Evolutionary conservation across 495 filamentous ascomycete species (phyloP), one percentile per base, ranked within the genome.

Genomic region (Xylaria nigripes): DNA sequence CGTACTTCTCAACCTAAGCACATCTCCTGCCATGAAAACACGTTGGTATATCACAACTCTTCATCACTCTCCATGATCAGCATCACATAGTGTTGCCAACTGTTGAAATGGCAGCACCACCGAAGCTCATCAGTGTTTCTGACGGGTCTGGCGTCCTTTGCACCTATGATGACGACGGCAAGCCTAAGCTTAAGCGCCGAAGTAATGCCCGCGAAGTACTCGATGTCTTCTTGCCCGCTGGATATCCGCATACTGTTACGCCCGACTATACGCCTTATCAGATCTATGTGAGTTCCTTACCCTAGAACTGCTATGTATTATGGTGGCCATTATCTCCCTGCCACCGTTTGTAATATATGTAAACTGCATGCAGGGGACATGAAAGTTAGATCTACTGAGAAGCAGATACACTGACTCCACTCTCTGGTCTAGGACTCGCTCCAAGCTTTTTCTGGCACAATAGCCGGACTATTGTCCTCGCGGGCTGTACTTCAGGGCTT

Each of bases 361-460:
- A 5, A 13, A 15, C 4, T 5, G 4, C 2, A 16, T 46, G 12
- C 27, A 47, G 16, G 45, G 27, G 18, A 12, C 4, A 29, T 45
- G 23, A 45, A 6, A 1, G 3, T 10, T 45, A 2, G 44, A 29
- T 27, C 13, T 7, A 12, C 48, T 12, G 12, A 25, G 6, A 16
- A 9, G 40, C 19, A 19, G 42, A 19, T 42, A n/a, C n/a, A 29
- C 52, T 55, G 29, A 48, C 38, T 16, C 36, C 18, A n/a, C 10
- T 36, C 6, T 36, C 50, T 7, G 8, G 13, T 27, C 21, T 27
- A 67, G 64, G 93, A 98, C 76, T 96, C 92, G 0, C 77, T 98
- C 6, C 93, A 96, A 71, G 93, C 93, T 29, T 98, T 98, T 70
- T 87, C 88, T 50, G 93, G 87, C 63, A 93, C 90, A 45, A 95